These are phyloP conservation scores for Erysimum pusillum DNA, from an alignment of 441 rosid genomes.

Conservation along the genomic window DNA sequence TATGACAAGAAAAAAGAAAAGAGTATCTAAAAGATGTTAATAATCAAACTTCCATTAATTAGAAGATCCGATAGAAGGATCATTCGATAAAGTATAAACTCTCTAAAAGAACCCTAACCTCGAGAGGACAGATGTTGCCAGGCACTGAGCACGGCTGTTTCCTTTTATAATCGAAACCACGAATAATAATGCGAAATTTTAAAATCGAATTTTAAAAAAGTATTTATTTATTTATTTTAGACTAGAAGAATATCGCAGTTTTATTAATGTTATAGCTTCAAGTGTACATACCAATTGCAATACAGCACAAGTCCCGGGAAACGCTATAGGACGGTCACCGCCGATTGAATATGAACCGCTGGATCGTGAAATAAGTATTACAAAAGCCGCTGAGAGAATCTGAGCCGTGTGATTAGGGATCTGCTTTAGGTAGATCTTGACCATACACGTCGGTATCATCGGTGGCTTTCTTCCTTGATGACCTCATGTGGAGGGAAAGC, in stretches of 20 bases:
- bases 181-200: slow-evolving; percentile 15
- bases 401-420: slow-evolving; percentile 60
- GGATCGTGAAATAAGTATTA: slow-evolving; percentile 51
- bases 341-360: slow-evolving; percentile 56
- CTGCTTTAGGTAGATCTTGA: slow-evolving; percentile 51
- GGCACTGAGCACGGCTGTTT: slow-evolving; percentile 20
- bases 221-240: slow-evolving; percentile 20
- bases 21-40: slow-evolving; percentile 19
- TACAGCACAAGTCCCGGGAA: slow-evolving; percentile 52
- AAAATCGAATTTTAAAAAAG: not conserved
- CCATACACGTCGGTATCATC: slow-evolving; percentile 54
- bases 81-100: slow-evolving; percentile 5
- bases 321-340: slow-evolving; percentile 85
- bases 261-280: slow-evolving; percentile 41
- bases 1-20: not conserved
- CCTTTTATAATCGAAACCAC: slow-evolving; percentile 44
- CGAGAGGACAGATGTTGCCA: slow-evolving; percentile 45
- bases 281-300: slow-evolving; percentile 64
- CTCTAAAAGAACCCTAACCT: slow-evolving; percentile 47
- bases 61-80: slow-evolving; percentile 35
- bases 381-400: slow-evolving; percentile 58
- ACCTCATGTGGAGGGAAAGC: slow-evolving; percentile 53
- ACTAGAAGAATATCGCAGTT: slow-evolving; percentile 30
- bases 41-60: slow-evolving; percentile 17
- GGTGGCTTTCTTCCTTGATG: slow-evolving; percentile 38